Percentiles rank a stretch among this genome's conserved stretches.
phyloP scores from a whole-genome alignment of 768 basidiomycete species.

The Auricularia auricula-judae region DNA sequence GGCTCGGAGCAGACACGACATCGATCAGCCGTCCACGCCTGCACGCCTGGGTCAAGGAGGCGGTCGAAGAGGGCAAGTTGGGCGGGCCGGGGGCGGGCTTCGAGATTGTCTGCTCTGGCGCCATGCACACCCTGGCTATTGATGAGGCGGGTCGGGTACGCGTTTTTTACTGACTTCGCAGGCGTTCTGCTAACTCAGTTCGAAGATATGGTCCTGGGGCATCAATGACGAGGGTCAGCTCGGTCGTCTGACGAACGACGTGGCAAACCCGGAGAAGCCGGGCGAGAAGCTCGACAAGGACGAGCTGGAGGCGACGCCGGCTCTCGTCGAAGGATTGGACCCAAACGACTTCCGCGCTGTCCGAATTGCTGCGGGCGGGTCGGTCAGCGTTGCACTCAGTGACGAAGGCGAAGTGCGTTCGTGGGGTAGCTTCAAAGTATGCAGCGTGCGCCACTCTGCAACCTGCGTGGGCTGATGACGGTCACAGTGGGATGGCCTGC shows the following conservation, averaged over 20 bases:
- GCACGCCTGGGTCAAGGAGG: constrained; percentile 66
- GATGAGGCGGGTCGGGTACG: constrained; percentile 85
- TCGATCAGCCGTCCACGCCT: constrained; percentile 13
- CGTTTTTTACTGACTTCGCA: constrained; percentile 11
- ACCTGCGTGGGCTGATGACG: constrained; percentile 2
- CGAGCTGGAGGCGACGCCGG: constrained; percentile 32
- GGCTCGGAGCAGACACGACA: constrained; percentile 60
- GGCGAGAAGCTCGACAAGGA: constrained; percentile 45
- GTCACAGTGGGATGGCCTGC: constrained; percentile 65
- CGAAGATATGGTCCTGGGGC: constrained; percentile 73
- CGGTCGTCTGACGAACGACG: constrained; percentile 60
- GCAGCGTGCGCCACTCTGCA: constrained; percentile 14
- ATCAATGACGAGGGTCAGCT: constrained; percentile 85
- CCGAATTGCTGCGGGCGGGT: constrained; percentile 75
- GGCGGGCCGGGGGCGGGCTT: constrained; percentile 68
- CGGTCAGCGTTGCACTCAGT: constrained; percentile 76
- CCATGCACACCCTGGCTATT: constrained; percentile 80
- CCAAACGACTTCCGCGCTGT: constrained; percentile 81
- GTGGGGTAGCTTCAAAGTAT: constrained; percentile 85
- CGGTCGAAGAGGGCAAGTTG: constrained; percentile 60
- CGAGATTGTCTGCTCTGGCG: constrained; percentile 71
- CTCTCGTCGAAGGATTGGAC: constrained; percentile 34
- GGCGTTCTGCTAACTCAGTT: not conserved
- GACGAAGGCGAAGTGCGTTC: constrained; percentile 70
- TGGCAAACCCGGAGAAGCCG: constrained; percentile 48